Evolutionary conservation across 768 basidiomycete species (phyloP), one percentile per base, ranked within the genome.

Genomic region (Trichaptum fuscoviolaceum): DNA sequence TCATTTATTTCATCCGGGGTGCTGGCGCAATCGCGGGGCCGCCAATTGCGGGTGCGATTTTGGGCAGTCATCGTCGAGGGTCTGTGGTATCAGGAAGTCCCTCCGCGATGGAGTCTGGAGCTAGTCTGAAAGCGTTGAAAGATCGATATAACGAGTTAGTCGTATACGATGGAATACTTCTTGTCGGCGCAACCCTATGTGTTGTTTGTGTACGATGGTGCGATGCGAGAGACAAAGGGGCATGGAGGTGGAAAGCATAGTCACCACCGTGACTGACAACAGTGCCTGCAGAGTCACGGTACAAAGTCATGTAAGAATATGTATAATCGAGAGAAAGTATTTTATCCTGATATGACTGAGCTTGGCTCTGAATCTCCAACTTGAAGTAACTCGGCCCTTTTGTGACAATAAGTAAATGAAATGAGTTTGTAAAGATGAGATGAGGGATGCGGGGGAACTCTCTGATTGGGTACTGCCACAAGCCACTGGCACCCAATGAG

Each of bases 1-100:
- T 75, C 42, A 74, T 81, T 61, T 80, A 82, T 67, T 79, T 80
- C 69, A 72, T 82, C 30, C 78, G 80, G 7, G 81, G 81, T 5
- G 63, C 81, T 4, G 81, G 81, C 2, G 75, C 78, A 0, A 67
- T 82, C 7, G 70, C 79, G 35, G 81, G 80, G 1, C 79, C 81
- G 15, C 81, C 81, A 0, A 68, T 82, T 18, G 80, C 81, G 2
- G 81, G 81, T 27, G 70, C 78, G 15, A 77, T 81, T 35, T 69
- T 81, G 12, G 80, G 80, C 4, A 71, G 42, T 66, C 76, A 73
- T 42, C 69, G 72, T 30, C 70, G 76, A 23, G 68, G 70, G 1
- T 64, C 62, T 26, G 62, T 58, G 7, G 26, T 42, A 20, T 20
- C n/a, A 64, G 64, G 20, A 9, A 61, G 25, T 15, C 61, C 12